These are phyloP conservation scores for Dothiorella sarmentorum DNA, from an alignment of 2,329 filamentous ascomycete genomes.

Conservation along the genomic window DNA sequence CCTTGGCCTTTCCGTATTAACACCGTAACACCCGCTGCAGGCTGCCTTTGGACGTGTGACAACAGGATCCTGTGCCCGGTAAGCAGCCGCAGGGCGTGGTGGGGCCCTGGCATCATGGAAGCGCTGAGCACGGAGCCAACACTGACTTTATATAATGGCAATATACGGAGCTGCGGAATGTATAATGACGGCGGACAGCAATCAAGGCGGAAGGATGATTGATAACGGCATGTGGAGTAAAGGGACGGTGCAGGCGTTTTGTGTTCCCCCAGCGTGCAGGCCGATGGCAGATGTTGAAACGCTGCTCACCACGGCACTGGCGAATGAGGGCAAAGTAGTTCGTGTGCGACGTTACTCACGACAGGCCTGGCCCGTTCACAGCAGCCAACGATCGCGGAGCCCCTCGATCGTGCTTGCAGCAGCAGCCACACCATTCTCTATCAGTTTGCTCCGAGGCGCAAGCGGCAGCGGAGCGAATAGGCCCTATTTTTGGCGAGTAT, in stretches of 20 bases:
- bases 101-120: neutral
- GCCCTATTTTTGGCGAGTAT: conserved; percentile 8
- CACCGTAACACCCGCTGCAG: neutral
- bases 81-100: neutral
- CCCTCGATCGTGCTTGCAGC: conserved; percentile 4
- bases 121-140: neutral
- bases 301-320: neutral
- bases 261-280: neutral
- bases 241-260: conserved; percentile 10
- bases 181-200: neutral
- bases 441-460: neutral
- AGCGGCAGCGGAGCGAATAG: neutral
- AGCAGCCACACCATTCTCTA: neutral
- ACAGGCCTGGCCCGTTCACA: neutral
- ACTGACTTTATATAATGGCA: neutral
- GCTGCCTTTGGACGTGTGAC: neutral
- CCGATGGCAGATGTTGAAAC: conserved; percentile 6
- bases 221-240: conserved; percentile 11
- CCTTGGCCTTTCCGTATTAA: neutral
- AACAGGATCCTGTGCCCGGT: neutral
- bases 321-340: neutral
- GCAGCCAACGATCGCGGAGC: conserved; percentile 8
- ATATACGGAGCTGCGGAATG: neutral
- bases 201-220: neutral
- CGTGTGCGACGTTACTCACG: conserved; percentile 1